These are phyloP conservation scores for baker's yeast (Saccharomyces cerevisiae) DNA, from an alignment of 805 yeast genomes.

Conservation along the genomic window DNA sequence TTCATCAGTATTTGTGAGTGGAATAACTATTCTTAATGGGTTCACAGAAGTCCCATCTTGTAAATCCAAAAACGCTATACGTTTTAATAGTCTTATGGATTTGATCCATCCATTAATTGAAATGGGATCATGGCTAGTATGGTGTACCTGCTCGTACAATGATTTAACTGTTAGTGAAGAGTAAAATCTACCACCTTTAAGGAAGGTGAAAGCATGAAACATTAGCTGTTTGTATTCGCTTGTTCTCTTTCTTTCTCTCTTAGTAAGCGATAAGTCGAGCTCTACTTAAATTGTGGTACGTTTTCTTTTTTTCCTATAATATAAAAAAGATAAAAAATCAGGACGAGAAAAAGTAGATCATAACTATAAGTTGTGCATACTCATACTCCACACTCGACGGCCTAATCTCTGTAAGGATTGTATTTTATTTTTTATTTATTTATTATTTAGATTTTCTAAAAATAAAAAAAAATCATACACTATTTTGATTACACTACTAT, in stretches of 20 bases:
- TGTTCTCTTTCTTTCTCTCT: neutral
- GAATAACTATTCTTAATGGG: slow-evolving; percentile 49
- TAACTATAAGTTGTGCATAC: neutral
- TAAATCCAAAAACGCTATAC: slow-evolving; percentile 70
- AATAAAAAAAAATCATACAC: neutral
- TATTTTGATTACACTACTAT: neutral
- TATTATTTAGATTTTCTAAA: neutral
- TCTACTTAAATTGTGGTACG: neutral
- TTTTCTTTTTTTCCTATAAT: neutral
- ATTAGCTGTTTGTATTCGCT: neutral
- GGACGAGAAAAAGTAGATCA: neutral
- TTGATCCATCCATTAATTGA: slow-evolving; percentile 63
- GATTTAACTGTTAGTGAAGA: slow-evolving; percentile 5
- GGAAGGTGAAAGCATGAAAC: neutral
- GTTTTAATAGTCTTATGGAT: slow-evolving; percentile 63
- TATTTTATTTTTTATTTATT: neutral
- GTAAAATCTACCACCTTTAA: slow-evolving; percentile 21
- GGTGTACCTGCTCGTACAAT: slow-evolving; percentile 3
- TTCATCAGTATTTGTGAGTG: slow-evolving; percentile 21
- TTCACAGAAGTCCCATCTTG: slow-evolving; percentile 63
- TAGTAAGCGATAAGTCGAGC: neutral
- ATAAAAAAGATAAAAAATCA: neutral
- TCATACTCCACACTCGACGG: neutral
- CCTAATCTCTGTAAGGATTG: neutral
- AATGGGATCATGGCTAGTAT: slow-evolving; percentile 6